A percentile compares a stretch with the other conserved stretches of the same genome.
Evolutionary conservation across 148 eudicot species (phyloP).

Genomic region (Rhododendron griersonianum): DNA sequence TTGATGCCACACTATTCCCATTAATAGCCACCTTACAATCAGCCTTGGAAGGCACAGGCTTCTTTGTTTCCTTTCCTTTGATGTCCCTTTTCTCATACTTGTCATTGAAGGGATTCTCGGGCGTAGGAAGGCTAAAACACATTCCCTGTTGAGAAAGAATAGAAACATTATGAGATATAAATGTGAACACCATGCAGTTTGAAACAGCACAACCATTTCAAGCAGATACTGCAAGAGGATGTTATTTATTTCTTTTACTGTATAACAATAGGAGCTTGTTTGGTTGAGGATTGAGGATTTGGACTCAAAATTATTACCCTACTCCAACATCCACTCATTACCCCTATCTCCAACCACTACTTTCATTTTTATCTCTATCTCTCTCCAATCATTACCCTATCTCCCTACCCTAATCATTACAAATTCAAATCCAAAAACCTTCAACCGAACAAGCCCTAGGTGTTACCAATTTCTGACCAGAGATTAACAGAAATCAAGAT

Average conservation of each 20-base stretch:
- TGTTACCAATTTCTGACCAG: not conserved
- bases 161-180: not conserved
- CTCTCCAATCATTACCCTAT: too few relatives aligned
- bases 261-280: too few relatives aligned
- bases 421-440: too few relatives aligned
- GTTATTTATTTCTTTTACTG: not conserved
- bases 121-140: constrained; percentile 92
- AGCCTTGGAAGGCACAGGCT: constrained; percentile 16
- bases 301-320: too few relatives aligned
- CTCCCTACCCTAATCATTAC: too few relatives aligned
- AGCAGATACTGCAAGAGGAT: not conserved
- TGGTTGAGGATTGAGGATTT: too few relatives aligned
- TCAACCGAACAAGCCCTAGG: too few relatives aligned
- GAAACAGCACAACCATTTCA: not conserved
- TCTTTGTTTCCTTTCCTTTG: constrained; percentile 33
- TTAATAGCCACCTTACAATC: constrained; percentile 21
- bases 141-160: constrained; percentile 54
- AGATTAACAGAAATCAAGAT: not conserved
- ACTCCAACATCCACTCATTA: too few relatives aligned
- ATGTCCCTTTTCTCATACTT: constrained; percentile 32
- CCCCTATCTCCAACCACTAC: too few relatives aligned
- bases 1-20: constrained; percentile 11
- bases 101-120: constrained; percentile 81
- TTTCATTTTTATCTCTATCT: too few relatives aligned
- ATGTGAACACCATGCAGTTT: not conserved